Evolutionary conservation across 441 rosid species (phyloP), one percentile per base, ranked within the genome.

Genomic region (Adansonia gregorii): DNA sequence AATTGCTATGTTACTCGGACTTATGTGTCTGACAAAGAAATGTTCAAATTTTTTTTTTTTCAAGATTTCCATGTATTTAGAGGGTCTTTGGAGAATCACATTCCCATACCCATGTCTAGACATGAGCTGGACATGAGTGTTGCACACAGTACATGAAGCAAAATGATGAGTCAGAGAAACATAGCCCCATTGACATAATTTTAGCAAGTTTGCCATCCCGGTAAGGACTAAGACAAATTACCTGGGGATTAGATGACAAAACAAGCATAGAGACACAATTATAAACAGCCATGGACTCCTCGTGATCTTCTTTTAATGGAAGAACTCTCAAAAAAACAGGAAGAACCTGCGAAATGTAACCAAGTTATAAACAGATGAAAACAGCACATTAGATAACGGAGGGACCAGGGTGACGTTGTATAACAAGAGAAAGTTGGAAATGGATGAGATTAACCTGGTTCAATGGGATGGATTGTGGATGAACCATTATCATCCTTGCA

Each of bases 251-350:
- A 76, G 99, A 94, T 17, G 97, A 80, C 80, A 92, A 81, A 76
- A 97, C 94, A 74, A 94, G 97, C 56, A 91, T 82, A 71, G 90
- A 93, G 75, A 94, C 84, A 84, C 98, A 97, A 76, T 86, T 86
- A 83, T 94, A 94, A 49, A 97, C 97, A 58, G 95, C 89, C 89
- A 88, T 85, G 55, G 99, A 97, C 83, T 97, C 99, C 78, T 97
- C 99, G n/a, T 77, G 97, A 76, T 97, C 98, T 88, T 97, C 99
- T 84, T 89, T 94, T 67, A 97, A 75, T 55, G 99, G 99, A 83
- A 97, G 97, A 63, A 86, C 94, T 88, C 89, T 94, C 84, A 97
- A 54, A 72, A 97, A 89, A 72, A 89, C 94, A 35, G 98, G 98
- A 80, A 97, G 97, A 76, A 97, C 98, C 98, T 96, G 88, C 43